Conservation (phyloP, 2,329 filamentous ascomycete species). For the Fusarium odoratissimum region DNA sequence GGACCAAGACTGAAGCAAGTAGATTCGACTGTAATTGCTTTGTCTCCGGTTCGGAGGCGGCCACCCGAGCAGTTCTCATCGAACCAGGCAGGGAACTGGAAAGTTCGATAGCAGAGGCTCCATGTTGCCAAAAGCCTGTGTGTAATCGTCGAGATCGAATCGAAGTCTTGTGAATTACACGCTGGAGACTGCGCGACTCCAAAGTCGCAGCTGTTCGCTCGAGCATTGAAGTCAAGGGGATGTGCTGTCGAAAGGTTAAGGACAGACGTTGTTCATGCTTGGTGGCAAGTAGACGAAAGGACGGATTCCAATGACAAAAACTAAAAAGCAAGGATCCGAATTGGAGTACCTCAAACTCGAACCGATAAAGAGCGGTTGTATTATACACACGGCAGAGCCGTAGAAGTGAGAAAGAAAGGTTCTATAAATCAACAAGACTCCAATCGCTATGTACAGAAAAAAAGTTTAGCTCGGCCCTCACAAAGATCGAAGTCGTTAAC, state of each 20-base stretch:
- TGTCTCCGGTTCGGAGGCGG: constrained; percentile 39
- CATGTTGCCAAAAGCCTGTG: constrained; percentile 66
- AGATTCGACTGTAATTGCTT: constrained; percentile 47
- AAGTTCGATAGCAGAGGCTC: constrained; percentile 62
- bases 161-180: constrained; percentile 58
- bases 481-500: constrained; percentile 23
- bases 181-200: constrained; percentile 67
- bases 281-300: constrained; percentile 8
- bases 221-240: constrained; percentile 59
- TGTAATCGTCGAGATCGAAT: constrained; percentile 59
- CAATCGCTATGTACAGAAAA: not conserved
- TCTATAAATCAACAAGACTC: not conserved
- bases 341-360: constrained; percentile 2
- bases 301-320: constrained; percentile 1
- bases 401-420: not conserved
- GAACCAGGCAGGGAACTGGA: constrained; percentile 56
- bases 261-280: constrained; percentile 42
- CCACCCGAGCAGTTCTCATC: constrained; percentile 39
- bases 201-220: constrained; percentile 67
- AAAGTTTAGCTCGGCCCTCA: constrained; percentile 16
- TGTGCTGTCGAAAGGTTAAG: constrained; percentile 13
- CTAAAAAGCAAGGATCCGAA: constrained; percentile 7
- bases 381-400: not conserved
- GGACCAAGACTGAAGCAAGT: constrained; percentile 60
- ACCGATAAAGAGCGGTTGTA: not conserved